phyloP scores from a whole-genome alignment of 352 stramenopile species.

The Pythium oligandrum region DNA sequence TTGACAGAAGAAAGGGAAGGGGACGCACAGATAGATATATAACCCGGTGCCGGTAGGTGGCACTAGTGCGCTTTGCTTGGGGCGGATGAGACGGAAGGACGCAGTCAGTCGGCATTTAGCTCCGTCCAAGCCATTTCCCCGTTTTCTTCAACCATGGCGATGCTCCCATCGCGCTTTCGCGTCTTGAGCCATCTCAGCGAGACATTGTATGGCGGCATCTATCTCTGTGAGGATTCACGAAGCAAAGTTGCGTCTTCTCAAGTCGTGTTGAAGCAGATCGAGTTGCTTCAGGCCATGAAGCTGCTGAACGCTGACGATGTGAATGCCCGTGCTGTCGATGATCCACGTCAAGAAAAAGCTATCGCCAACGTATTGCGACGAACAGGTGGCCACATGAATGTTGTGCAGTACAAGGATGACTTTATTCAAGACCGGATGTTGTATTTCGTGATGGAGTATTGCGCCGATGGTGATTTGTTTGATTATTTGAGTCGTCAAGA shows the following conservation, averaged over 20 bases:
- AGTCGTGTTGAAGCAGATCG: constrained; percentile 50
- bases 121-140: no score
- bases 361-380: constrained; percentile 25
- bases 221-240: constrained; percentile 32
- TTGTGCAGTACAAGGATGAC: constrained; percentile 41
- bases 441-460: constrained; percentile 60
- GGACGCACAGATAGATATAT: no score
- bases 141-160: no score
- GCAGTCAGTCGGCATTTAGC: no score
- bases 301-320: constrained; percentile 14
- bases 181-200: constrained; percentile 26
- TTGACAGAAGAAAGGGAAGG: no score
- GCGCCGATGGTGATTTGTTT: constrained; percentile 40
- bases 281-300: constrained; percentile 26
- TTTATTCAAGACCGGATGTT: constrained; percentile 37
- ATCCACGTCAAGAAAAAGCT: constrained; percentile 41
- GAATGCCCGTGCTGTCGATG: constrained; percentile 24
- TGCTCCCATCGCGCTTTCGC: constrained; percentile 11
- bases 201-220: constrained; percentile 44
- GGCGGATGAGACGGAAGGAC: no score
- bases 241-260: background rate
- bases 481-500: constrained; percentile 15
- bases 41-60: no score
- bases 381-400: constrained; percentile 33
- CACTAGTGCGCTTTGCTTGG: no score